Base-by-base conservation (phyloP, 441 rosid genomes). In the Corymbia calophylla region DNA sequence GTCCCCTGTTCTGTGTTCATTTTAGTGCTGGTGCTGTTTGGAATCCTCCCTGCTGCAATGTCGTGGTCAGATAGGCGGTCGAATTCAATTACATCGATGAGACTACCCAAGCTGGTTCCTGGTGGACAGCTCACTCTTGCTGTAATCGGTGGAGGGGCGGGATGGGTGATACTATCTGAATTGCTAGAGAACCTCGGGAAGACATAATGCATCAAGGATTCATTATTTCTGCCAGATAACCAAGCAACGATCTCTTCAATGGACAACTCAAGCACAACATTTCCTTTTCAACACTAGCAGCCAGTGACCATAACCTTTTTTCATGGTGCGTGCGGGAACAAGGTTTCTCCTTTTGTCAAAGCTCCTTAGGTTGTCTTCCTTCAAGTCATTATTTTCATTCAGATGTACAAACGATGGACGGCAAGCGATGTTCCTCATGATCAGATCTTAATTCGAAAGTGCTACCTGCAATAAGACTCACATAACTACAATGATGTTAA, bases 21-120 rank as follows among this genome's bases (percentile, higher is more conserved):
- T 58, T 87, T 88, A 98, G 99, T 96, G 86, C 88, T 97, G 88
- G 95, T 97, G 89, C 93, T 97, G 87, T 95, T 97, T 54, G 98
- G 98, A 89, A 92, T 97, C 87, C 93, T 97, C 86, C 99, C 98
- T 62, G 98, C 97, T 25, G 97, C 97, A 77, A 97, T 97, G 99
- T 93, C 98, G 54, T 97, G 99, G 99, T 96, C 97, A 29, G 98
- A 97, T 90, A 91, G 97, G 90, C 95, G 96, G 92, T 91, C 94
- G 19, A 92, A 86, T 89, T 77, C 97, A 88, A 80, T 94, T 6
- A 47, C 93, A 39, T 89, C 92, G 0, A 27, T 91, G 88, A 93
- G 90, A 48, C 55, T 91, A 23, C 96, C 95, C 0, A 68, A 92
- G 89, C 93, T 96, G 88, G 97, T 95, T 89, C 98, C 98, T 0